These are phyloP conservation scores for Earliella scabrosa DNA, from an alignment of 1,284 basidiomycete genomes.

Conservation along the genomic window DNA sequence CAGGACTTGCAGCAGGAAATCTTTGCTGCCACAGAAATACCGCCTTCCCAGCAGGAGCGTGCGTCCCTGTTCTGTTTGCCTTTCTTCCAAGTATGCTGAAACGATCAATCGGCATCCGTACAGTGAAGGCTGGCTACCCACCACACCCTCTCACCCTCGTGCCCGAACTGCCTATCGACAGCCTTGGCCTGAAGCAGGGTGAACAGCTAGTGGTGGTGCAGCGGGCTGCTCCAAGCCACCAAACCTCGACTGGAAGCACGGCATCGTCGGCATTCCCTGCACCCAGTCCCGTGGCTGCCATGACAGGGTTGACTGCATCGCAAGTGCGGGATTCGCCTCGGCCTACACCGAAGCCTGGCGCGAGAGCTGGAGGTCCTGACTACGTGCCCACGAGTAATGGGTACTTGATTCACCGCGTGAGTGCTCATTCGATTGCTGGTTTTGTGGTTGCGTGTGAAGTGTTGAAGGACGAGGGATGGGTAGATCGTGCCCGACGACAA, in stretches of 20 bases:
- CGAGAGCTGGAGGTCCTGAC: constrained; percentile 49
- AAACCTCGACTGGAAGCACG: constrained; percentile 10
- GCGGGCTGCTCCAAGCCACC: constrained; percentile 31
- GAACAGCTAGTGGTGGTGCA: constrained; percentile 85
- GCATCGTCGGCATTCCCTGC: constrained; percentile 11
- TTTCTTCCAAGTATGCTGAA: not conserved
- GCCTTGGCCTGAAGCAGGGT: constrained; percentile 75
- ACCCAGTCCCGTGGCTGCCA: constrained; percentile 21
- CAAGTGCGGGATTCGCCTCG: constrained; percentile 24
- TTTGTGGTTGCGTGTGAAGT: not conserved
- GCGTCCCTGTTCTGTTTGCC: constrained; percentile 35
- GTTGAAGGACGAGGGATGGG: constrained; percentile 15
- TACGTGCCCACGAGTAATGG: constrained; percentile 64
- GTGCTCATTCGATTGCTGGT: constrained; percentile 21
- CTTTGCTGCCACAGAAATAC: constrained; percentile 67
- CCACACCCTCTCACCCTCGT: constrained; percentile 72
- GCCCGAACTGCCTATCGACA: constrained; percentile 73
- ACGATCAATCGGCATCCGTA: not conserved
- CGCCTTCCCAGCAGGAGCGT: constrained; percentile 80
- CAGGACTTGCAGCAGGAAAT: constrained; percentile 77
- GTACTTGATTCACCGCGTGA: constrained; percentile 72
- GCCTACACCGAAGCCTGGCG: constrained; percentile 14
- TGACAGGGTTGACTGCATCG: constrained; percentile 32
- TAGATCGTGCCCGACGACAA: constrained; percentile 92
- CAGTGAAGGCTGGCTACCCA: constrained; percentile 89